These are phyloP conservation scores for Sarocladium oryzae DNA, from an alignment of 2,329 filamentous ascomycete genomes.

Conservation along the genomic window DNA sequence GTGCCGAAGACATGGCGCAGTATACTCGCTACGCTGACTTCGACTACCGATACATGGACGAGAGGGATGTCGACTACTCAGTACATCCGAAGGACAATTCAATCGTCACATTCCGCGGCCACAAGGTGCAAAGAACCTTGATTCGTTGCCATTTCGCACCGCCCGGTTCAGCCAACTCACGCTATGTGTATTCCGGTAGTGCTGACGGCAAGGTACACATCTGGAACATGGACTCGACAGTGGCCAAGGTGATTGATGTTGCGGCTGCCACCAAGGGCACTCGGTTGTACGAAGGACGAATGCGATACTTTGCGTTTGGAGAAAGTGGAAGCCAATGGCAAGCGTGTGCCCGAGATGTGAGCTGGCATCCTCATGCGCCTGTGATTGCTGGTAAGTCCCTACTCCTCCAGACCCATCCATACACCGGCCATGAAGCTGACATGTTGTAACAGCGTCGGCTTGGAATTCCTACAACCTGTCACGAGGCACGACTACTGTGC, in stretches of 20 bases:
- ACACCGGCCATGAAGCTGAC: slow-evolving; percentile 13
- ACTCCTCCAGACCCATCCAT: not conserved
- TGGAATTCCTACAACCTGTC: slow-evolving; percentile 74
- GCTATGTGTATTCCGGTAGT: slow-evolving; percentile 90
- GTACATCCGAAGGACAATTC: slow-evolving; percentile 76
- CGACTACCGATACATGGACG: slow-evolving; percentile 70
- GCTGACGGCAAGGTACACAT: slow-evolving; percentile 85
- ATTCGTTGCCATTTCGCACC: slow-evolving; percentile 96
- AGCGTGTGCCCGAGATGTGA: slow-evolving; percentile 79
- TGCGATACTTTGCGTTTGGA: slow-evolving; percentile 48
- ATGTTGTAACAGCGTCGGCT: slow-evolving; percentile 55
- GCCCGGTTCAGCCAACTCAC: slow-evolving; percentile 73
- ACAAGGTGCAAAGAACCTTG: slow-evolving; percentile 80
- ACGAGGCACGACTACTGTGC: slow-evolving; percentile 68
- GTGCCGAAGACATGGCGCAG: slow-evolving; percentile 46
- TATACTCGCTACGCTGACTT: slow-evolving; percentile 53
- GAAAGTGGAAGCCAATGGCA: slow-evolving; percentile 54
- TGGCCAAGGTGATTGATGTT: slow-evolving; percentile 74
- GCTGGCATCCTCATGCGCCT: slow-evolving; percentile 83
- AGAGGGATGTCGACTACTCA: slow-evolving; percentile 53
- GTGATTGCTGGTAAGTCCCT: slow-evolving; percentile 57
- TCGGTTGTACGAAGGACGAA: slow-evolving; percentile 47
- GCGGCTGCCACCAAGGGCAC: slow-evolving; percentile 59
- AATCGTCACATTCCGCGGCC: slow-evolving; percentile 87
- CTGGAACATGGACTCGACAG: slow-evolving; percentile 87